Evolutionary conservation across 2,329 filamentous ascomycete genomes (phyloP).

Genomic region (Aureobasidium vineae): DNA sequence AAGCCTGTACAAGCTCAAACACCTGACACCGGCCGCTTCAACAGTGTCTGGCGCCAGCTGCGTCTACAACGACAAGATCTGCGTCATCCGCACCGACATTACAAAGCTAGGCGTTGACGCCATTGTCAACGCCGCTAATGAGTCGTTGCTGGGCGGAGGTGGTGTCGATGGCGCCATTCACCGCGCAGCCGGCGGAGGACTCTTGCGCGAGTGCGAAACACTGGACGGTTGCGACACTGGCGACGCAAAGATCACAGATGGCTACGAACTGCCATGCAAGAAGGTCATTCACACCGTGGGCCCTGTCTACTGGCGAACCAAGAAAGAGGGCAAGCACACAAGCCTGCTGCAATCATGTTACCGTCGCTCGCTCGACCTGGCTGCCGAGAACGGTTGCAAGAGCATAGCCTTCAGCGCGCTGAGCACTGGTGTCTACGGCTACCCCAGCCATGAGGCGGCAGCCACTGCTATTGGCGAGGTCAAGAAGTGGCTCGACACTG

Average conservation of each 20-base stretch:
- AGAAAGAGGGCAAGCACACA: constrained; percentile 42
- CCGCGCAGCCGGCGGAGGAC: constrained; percentile 66
- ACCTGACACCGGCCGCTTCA: constrained; percentile 42
- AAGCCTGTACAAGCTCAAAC: constrained; percentile 62
- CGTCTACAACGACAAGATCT: constrained; percentile 67
- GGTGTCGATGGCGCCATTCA: constrained; percentile 81
- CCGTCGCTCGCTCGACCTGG: constrained; percentile 66
- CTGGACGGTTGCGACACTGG: constrained; percentile 75
- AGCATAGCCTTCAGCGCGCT: constrained; percentile 80
- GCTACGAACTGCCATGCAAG: constrained; percentile 70
- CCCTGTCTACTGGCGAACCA: constrained; percentile 62
- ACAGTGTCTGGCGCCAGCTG: constrained; percentile 44
- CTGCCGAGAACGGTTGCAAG: constrained; percentile 62
- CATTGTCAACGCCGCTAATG: constrained; percentile 93
- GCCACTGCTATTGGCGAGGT: constrained; percentile 65
- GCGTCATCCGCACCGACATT: constrained; percentile 73
- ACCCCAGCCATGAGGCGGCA: constrained; percentile 72
- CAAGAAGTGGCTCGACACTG: constrained; percentile 53
- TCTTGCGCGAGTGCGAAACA: constrained; percentile 68
- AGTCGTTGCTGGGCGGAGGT: constrained; percentile 75
- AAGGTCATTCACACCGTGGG: constrained; percentile 91
- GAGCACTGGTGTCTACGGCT: constrained; percentile 88
- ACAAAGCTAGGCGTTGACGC: constrained; percentile 74
- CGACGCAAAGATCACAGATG: constrained; percentile 76
- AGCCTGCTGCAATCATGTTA: constrained; percentile 64